These are phyloP conservation scores for Pestalotiopsis sp. DNA, from an alignment of 2,329 filamentous ascomycete genomes.

Conservation along the genomic window DNA sequence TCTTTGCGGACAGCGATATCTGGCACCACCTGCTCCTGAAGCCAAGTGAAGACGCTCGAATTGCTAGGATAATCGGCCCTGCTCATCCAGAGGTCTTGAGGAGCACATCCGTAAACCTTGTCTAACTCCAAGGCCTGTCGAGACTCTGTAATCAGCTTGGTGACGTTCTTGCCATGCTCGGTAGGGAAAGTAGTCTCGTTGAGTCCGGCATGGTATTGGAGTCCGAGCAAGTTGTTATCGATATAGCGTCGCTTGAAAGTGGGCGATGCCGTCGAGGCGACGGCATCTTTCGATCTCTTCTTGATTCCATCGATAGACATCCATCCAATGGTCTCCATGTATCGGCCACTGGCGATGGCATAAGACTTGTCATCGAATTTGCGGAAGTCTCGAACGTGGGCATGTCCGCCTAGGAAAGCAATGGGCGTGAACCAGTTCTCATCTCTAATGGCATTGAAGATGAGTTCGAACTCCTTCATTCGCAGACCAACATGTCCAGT, in stretches of 20 bases:
- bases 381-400: conserved; percentile 83
- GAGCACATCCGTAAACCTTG: conserved; percentile 79
- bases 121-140: conserved; percentile 74
- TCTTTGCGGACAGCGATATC: conserved; percentile 61
- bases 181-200: conserved; percentile 77
- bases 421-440: conserved; percentile 82
- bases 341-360: conserved; percentile 84
- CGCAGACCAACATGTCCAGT: conserved; percentile 83
- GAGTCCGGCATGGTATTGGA: conserved; percentile 78
- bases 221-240: conserved; percentile 87
- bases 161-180: conserved; percentile 72
- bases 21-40: conserved; percentile 76
- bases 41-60: conserved; percentile 80
- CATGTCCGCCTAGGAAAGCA: conserved; percentile 89
- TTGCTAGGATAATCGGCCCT: conserved; percentile 73
- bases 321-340: conserved; percentile 95
- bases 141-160: conserved; percentile 68
- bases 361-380: conserved; percentile 78
- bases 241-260: conserved; percentile 83
- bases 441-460: conserved; percentile 78
- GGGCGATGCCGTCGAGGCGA: conserved; percentile 40
- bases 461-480: conserved; percentile 75
- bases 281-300: conserved; percentile 34
- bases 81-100: conserved; percentile 79
- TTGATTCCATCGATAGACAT: conserved; percentile 75